Evolutionary conservation across 1,139 yeast species (phyloP).

Genomic region (Pichia sp.): DNA sequence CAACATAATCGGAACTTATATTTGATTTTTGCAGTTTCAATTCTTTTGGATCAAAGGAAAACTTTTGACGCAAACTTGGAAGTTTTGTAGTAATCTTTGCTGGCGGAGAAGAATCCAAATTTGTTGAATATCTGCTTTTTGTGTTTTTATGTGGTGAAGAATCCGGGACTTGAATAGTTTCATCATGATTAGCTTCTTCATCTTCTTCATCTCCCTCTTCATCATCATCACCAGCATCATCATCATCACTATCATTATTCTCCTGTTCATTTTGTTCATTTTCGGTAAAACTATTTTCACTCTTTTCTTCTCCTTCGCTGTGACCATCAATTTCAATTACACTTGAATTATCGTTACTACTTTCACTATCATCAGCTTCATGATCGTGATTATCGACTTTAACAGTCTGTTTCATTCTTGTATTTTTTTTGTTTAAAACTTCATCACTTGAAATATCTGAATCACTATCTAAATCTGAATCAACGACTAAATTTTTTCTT

Average conservation of each 20-base stretch:
- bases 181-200: constrained; percentile 7
- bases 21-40: not conserved
- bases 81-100: constrained; percentile 12
- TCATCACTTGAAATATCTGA: too few relatives aligned
- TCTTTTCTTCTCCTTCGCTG: not conserved
- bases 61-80: constrained; percentile 11
- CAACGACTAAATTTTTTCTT: too few relatives aligned
- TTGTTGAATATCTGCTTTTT: constrained; percentile 8
- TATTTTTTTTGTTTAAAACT: not conserved
- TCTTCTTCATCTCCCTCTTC: constrained; percentile 10
- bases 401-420: not conserved
- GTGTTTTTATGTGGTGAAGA: constrained; percentile 34
- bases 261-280: not conserved
- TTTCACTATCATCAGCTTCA: not conserved
- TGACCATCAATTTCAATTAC: not conserved
- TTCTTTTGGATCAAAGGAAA: constrained; percentile 4
- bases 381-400: not conserved
- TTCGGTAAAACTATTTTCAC: not conserved
- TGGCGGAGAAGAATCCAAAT: constrained; percentile 24
- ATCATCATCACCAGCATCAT: constrained; percentile 4
- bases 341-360: not conserved
- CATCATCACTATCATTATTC: not conserved
- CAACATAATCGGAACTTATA: constrained; percentile 33
- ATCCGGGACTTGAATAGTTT: constrained; percentile 39
- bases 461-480: too few relatives aligned